Evolutionary conservation across 2,329 filamentous ascomycete genomes (phyloP), one percentile per base, ranked within the genome.

Genomic region (Ambrosiella cleistominuta): DNA sequence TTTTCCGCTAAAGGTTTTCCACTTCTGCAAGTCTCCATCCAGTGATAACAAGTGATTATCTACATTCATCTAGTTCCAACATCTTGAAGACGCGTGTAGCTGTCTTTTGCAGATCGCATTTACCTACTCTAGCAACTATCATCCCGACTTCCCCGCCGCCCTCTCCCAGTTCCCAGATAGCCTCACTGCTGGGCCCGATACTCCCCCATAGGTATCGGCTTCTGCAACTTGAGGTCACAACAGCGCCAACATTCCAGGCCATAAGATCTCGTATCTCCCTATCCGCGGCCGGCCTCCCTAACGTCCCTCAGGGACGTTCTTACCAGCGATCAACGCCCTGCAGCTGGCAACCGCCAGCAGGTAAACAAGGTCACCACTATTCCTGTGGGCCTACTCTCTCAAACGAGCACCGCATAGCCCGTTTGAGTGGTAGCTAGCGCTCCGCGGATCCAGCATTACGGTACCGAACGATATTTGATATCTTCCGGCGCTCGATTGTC

Each of bases 401-500:
- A 86, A 82, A 80, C 88, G 86, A 78, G 86, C 86, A 78, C 84
- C 82, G 81, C 85, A 88, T 85, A 81, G 85, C 90, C 90, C 88
- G 87, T 91, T 88, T 94, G 88, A 82, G 88, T 79, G 82, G 86
- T 83, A 94, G 89, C 88, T 86, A 89, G 88, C 87, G 89, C 88
- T 93, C 86, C 86, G 85, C 83, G 78, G 79, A 81, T 77, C 76
- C 72, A 71, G 69, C 69, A 62, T 53, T 52, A 55, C 59, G 53
- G 55, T 42, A 45, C 55, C 51, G 36, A 52, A 36, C 39, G 56
- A 60, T 56, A 57, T 51, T 7, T 38, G 13, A 57, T 38, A 58
- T 55, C 51, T 47, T 37, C 57, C 39, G 57, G 59, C 51, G 44
- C 52, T 58, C 40, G 45, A 50, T 54, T 58, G 54, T 45, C 59